These are phyloP conservation scores for Trametes cubensis DNA, from an alignment of 768 basidiomycete genomes.

Conservation along the genomic window DNA sequence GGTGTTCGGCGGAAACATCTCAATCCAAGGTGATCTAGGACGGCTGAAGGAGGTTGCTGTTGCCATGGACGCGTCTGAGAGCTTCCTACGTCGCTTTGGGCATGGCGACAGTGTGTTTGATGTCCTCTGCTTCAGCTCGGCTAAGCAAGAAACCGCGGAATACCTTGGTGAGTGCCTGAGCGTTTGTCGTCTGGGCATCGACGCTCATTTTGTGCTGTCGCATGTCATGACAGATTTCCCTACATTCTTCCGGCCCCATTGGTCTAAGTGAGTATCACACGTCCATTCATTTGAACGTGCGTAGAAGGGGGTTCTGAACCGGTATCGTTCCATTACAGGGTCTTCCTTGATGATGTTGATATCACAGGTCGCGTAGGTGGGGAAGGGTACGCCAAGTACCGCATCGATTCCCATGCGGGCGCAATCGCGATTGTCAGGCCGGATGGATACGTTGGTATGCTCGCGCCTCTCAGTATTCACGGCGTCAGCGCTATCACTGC, in stretches of 20 bases:
- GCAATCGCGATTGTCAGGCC: constrained; percentile 59
- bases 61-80: constrained; percentile 13
- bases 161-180: neutral
- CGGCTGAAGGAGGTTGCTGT: constrained; percentile 26
- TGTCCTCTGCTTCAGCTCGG: constrained; percentile 10
- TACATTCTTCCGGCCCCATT: constrained; percentile 49
- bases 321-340: constrained; percentile 39
- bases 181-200: constrained; percentile 30
- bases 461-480: constrained; percentile 48
- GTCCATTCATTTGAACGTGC: neutral
- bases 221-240: constrained; percentile 49
- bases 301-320: neutral
- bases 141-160: neutral
- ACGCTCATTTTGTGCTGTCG: constrained; percentile 35
- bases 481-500: constrained; percentile 37
- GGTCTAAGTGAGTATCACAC: constrained; percentile 51
- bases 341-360: constrained; percentile 59
- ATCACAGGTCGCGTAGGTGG: constrained; percentile 50
- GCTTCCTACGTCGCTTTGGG: constrained; percentile 24
- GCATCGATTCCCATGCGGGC: constrained; percentile 45
- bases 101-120: constrained; percentile 5
- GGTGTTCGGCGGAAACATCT: constrained; percentile 46
- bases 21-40: constrained; percentile 24
- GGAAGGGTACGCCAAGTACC: constrained; percentile 57
- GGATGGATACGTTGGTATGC: constrained; percentile 64